Conservation (phyloP, 2,329 filamentous ascomycete genomes). For the Colletotrichum sp. region DNA sequence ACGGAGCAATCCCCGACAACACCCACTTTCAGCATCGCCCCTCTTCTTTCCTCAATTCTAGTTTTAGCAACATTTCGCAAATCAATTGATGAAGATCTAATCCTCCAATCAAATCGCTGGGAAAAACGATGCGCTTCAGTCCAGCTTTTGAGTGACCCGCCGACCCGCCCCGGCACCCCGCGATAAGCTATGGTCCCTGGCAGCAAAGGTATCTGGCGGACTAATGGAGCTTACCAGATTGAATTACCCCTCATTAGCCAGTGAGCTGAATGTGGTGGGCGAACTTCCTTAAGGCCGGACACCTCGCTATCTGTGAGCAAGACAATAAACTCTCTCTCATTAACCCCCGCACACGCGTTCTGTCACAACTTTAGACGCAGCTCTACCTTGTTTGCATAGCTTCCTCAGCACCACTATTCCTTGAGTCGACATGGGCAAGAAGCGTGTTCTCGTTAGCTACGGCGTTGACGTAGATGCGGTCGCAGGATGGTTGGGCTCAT, state of each 20-base stretch:
- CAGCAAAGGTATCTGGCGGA: neutral
- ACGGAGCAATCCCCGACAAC: neutral
- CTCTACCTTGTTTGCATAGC: neutral
- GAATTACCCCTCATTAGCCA: neutral
- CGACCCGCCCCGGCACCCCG: neutral
- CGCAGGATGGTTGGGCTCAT: conserved; percentile 76
- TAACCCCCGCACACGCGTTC: neutral
- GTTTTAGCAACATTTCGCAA: neutral
- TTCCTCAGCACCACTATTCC: neutral
- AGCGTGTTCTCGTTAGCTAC: conserved; percentile 53
- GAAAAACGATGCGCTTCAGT: too few relatives aligned
- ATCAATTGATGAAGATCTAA: neutral
- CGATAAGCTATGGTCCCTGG: neutral
- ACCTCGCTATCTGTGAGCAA: neutral
- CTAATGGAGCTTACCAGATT: neutral
- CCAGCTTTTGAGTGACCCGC: neutral
- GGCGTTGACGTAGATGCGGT: conserved; percentile 80
- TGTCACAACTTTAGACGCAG: neutral
- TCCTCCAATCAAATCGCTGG: neutral
- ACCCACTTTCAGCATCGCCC: neutral
- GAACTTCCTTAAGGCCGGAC: neutral
- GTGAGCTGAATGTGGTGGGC: neutral
- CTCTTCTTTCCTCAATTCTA: neutral
- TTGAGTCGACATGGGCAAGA: conserved; percentile 34
- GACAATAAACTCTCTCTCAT: neutral